Base-by-base conservation (phyloP, 768 basidiomycete species). In the Russula sp. region DNA sequence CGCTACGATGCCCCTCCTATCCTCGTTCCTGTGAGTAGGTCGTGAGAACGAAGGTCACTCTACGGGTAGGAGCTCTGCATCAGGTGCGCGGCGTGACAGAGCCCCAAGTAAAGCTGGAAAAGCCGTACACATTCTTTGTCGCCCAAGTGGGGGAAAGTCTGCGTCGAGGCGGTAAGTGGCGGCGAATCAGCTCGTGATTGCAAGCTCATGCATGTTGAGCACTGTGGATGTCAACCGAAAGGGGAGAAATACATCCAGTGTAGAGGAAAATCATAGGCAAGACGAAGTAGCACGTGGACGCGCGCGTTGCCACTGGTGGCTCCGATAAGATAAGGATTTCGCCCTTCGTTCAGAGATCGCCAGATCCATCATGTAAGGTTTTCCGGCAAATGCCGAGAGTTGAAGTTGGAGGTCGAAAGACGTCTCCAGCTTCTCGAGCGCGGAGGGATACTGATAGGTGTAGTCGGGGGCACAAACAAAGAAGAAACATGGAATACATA, bases 401-500 rank as follows among this genome's bases (percentile, higher is more conserved):
- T 80, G 78, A 7, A 79, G 77, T 70, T 80, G 79, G 66, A 80
- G 68, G 66, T 81, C 79, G 69, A 81, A 82, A 66, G 77, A 78
- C 81, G 81, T 82, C 69, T 82, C 80, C 52, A 81, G 74, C 73
- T 78, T 80, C 42, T 71, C 73, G 64, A 75, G 78, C 66, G 79
- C 78, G 32, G 71, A 58, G 6, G 73, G 74, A 56, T 82, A 78
- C 56, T 76, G 77, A 64, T 76, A 74, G 37, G 78, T 79, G 67
- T 77, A 81, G 66, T 81, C 80, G 16, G 81, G 73, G 3, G 79
- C 78, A 1, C 74, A 70, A 65, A 80, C 35, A 27, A 13, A 7
- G 22, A 34, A 47, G 16, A 40, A 48, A 51, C 20, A 57, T 54
- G 63, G 63, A 64, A 60, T 60, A 64, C 58, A 64, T 18, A 51